Conservation (phyloP, 352 stramenopile species). For the Pythium rishiriense region DNA sequence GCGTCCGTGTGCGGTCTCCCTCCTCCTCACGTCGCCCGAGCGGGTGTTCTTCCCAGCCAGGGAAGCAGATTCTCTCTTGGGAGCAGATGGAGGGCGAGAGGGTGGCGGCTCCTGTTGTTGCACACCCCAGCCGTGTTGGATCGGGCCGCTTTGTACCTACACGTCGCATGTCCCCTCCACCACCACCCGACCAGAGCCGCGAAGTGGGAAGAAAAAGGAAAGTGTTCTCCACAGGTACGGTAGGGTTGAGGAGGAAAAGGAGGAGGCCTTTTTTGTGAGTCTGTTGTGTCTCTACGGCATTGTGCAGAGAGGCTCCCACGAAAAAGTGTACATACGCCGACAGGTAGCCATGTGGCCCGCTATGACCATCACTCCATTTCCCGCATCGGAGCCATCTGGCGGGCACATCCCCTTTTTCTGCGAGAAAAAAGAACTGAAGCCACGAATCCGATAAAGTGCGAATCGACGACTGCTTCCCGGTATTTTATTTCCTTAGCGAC, state of each 20-base stretch:
- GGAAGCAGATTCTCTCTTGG: neutral
- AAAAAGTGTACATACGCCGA: conserved; percentile 22
- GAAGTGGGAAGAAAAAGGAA: conserved; percentile 3
- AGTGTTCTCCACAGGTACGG: conserved; percentile 7
- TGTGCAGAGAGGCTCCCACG: neutral
- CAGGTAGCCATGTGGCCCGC: conserved; percentile 15
- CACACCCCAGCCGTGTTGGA: neutral
- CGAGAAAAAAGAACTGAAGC: neutral
- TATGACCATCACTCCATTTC: neutral
- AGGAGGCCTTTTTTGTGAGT: too few relatives aligned
- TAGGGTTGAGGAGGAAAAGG: neutral
- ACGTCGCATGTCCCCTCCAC: conserved; percentile 7
- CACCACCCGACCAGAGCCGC: neutral
- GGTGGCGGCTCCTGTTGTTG: conserved; percentile 2
- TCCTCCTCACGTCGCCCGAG: neutral
- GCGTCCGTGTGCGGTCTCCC: neutral
- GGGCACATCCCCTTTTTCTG: conserved; percentile 5
- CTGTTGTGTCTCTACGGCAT: too few relatives aligned
- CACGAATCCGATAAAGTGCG: neutral
- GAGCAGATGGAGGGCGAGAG: conserved; percentile 5
- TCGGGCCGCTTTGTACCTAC: neutral
- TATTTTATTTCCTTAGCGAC: conserved; percentile 14
- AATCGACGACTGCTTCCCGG: neutral
- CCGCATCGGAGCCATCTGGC: conserved; percentile 6
- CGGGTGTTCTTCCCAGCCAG: neutral